Conservation (phyloP, 2,329 filamentous ascomycete genomes). For the Trichoderma koningiopsis region DNA sequence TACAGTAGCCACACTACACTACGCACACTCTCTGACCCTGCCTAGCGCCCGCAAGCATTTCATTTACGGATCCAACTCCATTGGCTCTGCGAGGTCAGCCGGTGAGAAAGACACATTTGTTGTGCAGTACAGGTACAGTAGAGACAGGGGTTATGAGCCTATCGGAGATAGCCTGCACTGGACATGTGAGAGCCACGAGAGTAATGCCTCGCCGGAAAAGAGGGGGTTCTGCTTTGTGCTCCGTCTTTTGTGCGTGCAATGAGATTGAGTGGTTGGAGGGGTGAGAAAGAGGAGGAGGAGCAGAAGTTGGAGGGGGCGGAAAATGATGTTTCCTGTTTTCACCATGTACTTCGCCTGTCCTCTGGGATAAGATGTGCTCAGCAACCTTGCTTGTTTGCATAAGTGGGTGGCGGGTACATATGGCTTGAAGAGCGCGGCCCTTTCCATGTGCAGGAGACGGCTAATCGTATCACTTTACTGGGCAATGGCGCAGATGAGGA, state of each 20-base stretch:
- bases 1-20: not conserved
- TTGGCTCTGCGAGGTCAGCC: conserved; percentile 17
- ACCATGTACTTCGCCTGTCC: not conserved
- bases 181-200: conserved; percentile 1
- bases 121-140: conserved; percentile 10
- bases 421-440: not conserved
- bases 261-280: conserved; percentile 12
- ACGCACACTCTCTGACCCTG: conserved; percentile 11
- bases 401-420: conserved; percentile 9
- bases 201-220: conserved; percentile 14
- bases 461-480: not conserved
- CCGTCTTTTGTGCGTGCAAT: not conserved
- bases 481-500: not conserved
- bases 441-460: not conserved
- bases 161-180: conserved; percentile 21
- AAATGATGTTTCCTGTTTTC: not conserved
- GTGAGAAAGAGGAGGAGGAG: not conserved
- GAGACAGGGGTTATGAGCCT: conserved; percentile 8
- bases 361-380: not conserved
- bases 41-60: conserved; percentile 8
- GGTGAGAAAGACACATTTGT: conserved; percentile 18
- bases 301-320: not conserved
- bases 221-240: not conserved
- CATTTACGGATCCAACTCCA: not conserved
- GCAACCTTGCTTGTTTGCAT: not conserved